phyloP scores from a whole-genome alignment of 202 grass and related monocot species.

The Saccharum hybrid region DNA sequence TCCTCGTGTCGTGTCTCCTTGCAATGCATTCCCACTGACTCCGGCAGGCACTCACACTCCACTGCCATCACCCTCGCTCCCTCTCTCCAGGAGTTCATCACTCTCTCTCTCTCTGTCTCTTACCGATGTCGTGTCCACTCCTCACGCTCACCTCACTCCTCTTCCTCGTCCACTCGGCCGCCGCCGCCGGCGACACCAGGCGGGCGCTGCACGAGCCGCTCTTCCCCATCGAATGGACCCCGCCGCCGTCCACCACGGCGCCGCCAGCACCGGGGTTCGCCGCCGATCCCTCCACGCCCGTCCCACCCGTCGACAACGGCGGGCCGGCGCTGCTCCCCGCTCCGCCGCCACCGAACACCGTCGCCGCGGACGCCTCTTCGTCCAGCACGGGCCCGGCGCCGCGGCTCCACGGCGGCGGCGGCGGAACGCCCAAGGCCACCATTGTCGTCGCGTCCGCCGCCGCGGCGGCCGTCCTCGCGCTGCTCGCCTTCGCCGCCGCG shows the following conservation, averaged over 20 bases:
- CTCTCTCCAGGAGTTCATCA: no score
- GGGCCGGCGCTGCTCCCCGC: constrained; percentile 49
- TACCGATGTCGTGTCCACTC: neutral
- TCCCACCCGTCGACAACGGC: constrained; percentile 46
- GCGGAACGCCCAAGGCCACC: constrained; percentile 45
- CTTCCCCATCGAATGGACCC: constrained; percentile 87
- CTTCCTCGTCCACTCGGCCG: constrained; percentile 1
- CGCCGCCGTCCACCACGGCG: constrained; percentile 54
- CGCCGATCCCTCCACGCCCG: constrained; percentile 55
- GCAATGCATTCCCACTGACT: neutral
- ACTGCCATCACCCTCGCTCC: neutral
- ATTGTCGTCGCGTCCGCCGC: constrained; percentile 57
- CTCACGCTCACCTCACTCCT: constrained; percentile 27
- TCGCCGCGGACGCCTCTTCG: constrained; percentile 52
- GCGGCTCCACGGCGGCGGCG: neutral
- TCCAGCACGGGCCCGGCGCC: constrained; percentile 26
- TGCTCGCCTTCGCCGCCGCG: constrained; percentile 58
- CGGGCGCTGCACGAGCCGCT: constrained; percentile 83
- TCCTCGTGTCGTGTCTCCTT: neutral
- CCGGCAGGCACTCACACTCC: neutral
- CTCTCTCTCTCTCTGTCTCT: neutral
- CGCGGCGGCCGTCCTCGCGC: constrained; percentile 47
- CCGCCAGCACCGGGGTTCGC: constrained; percentile 51
- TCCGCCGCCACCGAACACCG: constrained; percentile 43
- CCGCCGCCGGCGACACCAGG: constrained; percentile 26